Evolutionary conservation across 441 rosid species (phyloP).

Genomic region (Erodium chrysanthum): DNA sequence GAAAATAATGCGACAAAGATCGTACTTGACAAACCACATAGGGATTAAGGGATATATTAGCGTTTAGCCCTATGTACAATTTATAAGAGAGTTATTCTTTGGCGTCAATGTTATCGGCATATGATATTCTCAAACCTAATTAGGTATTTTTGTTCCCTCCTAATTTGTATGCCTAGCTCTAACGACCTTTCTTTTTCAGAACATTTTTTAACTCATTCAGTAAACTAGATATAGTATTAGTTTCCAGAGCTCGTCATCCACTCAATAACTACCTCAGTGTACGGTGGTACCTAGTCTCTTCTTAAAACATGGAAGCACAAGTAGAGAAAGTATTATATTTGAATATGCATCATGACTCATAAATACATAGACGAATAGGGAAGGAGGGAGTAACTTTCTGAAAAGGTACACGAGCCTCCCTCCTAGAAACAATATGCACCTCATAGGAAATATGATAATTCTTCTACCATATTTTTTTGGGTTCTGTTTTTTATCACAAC

Average conservation of each 20-base stretch:
- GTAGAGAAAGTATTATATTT: no score
- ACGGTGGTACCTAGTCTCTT: neutral
- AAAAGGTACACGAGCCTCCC: neutral
- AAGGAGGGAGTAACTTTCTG: neutral
- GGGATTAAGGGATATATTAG: no score
- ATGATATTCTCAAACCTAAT: neutral
- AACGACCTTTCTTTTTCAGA: neutral
- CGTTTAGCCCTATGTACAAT: neutral
- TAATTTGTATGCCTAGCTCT: no score
- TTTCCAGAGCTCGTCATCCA: neutral
- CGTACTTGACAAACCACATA: neutral
- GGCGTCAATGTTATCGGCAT: neutral
- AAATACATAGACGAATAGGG: neutral
- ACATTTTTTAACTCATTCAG: neutral
- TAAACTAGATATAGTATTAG: neutral
- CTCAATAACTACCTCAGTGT: neutral
- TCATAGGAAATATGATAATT: no score
- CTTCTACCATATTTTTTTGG: no score
- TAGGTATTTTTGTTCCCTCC: neutral
- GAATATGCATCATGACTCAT: neutral
- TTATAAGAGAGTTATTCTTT: neutral
- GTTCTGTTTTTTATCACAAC: no score
- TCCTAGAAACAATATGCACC: no score
- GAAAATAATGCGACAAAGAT: neutral
- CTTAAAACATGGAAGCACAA: neutral